Evolutionary conservation across 768 basidiomycete species (phyloP).

Genomic region (Lactarius vividus): DNA sequence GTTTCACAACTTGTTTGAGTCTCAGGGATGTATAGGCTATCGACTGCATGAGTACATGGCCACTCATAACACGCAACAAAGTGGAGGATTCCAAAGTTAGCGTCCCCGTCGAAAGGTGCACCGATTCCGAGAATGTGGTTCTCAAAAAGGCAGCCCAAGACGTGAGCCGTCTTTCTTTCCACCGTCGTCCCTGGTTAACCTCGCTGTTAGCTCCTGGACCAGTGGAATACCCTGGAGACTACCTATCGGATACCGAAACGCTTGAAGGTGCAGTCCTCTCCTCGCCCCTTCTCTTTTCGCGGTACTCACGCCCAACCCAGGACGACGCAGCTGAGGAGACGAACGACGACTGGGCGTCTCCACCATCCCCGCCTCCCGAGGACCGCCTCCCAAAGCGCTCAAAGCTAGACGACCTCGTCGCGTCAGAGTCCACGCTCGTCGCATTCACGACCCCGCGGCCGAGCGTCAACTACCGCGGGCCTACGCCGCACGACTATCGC

Average conservation of each 20-base stretch:
- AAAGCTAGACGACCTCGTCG: slow-evolving; percentile 24
- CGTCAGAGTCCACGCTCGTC: slow-evolving; percentile 10
- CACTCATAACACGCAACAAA: slow-evolving; percentile 83
- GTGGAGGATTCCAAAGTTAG: slow-evolving; percentile 75
- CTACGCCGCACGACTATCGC: not conserved
- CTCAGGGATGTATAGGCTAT: slow-evolving; percentile 45
- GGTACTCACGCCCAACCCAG: slow-evolving; percentile 15
- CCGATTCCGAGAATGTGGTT: slow-evolving; percentile 52
- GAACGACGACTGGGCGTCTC: slow-evolving; percentile 3
- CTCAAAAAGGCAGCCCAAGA: slow-evolving; percentile 60
- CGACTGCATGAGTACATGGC: slow-evolving; percentile 73
- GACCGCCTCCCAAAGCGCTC: slow-evolving; percentile 30
- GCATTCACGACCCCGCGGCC: slow-evolving; percentile 21
- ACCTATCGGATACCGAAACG: slow-evolving; percentile 87
- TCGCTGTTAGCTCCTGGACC: slow-evolving; percentile 58
- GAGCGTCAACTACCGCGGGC: not conserved
- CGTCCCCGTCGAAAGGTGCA: slow-evolving; percentile 54
- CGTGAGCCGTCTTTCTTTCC: slow-evolving; percentile 39
- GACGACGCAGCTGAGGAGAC: slow-evolving; percentile 32
- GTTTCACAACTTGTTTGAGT: not conserved
- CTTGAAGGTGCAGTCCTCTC: slow-evolving; percentile 38
- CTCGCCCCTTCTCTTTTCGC: not conserved
- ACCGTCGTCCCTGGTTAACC: not conserved
- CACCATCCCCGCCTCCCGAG: slow-evolving; percentile 19
- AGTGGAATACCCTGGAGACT: slow-evolving; percentile 77